Base-by-base conservation (phyloP, 1,139 yeast genomes). In the Blastobotrys petasosporus region DNA sequence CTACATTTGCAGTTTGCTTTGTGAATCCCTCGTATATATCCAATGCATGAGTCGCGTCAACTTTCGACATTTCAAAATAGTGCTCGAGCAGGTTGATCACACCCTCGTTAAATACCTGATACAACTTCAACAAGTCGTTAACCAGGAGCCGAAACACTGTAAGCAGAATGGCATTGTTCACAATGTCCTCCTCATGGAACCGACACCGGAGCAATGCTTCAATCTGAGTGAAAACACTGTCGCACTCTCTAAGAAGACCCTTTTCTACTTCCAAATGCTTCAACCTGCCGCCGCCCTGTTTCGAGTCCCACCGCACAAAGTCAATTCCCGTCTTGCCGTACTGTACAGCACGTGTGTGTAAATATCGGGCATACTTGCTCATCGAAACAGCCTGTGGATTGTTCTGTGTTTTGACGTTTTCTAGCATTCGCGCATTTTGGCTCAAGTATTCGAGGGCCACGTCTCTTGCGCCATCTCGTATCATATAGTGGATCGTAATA, bases 41-140 rank as follows among this genome's bases (percentile, higher is more conserved):
- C 53, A 92, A 74, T 0, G 96, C 92, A 53, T 90, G 76, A 60
- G 84, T 86, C 3, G 97, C 97, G 63, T 92, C 96, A 33, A 71
- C 71, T 55, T 78, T 80, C 33, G 90, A 80, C 80, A 92, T 84
- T 66, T 92, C 98, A 67, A 92, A 92, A 66, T 86, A 92, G 62
- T 92, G 95, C 62, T 92, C 97, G 54, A 92, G 75, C 41, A 92
- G 70, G 59, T 88, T 90, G 55, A 92, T 90, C 33, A 92, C 95
- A 28, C 97, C 97, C 68, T 92, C 97, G 65, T 92, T 92, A 55
- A 92, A 70, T 46, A 84, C 82, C 66, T 92, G 97, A 66, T 87
- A 94, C 38, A 92, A 69, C 1, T 87, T 77, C 54, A 92, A 71
- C 54, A 92, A 71, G 65, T 92, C 98, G 59, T 85, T 85, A 9